Evolutionary conservation across 805 yeast species (phyloP).

Genomic region (Candida rishiriensis): DNA sequence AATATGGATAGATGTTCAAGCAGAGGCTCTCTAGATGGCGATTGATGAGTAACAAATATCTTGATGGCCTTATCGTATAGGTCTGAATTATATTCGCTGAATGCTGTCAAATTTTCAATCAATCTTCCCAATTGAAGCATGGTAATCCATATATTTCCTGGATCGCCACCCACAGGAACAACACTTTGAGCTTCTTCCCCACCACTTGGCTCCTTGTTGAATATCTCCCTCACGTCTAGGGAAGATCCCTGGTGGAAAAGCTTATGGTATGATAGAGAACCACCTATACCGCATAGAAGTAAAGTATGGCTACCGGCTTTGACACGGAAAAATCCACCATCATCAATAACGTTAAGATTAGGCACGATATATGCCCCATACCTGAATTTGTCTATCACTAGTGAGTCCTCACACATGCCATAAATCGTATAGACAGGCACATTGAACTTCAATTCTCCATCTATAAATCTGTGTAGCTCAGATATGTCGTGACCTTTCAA

Average conservation of each 20-base stretch:
- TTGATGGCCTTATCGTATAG: conserved; percentile 42
- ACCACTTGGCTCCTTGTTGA: conserved; percentile 12
- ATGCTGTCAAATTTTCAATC: conserved; percentile 40
- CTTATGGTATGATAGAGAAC: conserved; percentile 60
- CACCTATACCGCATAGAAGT: conserved; percentile 68
- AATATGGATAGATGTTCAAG: conserved; percentile 63
- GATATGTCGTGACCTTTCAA: conserved; percentile 39
- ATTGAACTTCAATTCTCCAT: conserved; percentile 37
- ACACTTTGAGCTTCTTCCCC: conserved; percentile 13
- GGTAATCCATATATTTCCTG: conserved; percentile 74
- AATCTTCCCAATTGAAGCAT: conserved; percentile 67
- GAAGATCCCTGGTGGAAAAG: conserved; percentile 63
- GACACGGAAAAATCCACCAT: conserved; percentile 41
- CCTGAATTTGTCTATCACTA: conserved; percentile 59
- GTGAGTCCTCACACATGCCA: conserved; percentile 72
- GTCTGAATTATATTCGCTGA: conserved; percentile 30
- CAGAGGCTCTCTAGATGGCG: conserved; percentile 66
- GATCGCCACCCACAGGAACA: conserved; percentile 54
- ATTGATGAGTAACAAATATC: conserved; percentile 62
- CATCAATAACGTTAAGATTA: conserved; percentile 61
- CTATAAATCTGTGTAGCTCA: conserved; percentile 46
- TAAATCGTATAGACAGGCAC: conserved; percentile 75
- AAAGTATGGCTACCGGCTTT: conserved; percentile 38
- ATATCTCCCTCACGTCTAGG: conserved; percentile 27
- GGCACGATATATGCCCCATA: conserved; percentile 48